Evolutionary conservation across 2,329 filamentous ascomycete species (phyloP).

Genomic region (Hypoxylon sp.): DNA sequence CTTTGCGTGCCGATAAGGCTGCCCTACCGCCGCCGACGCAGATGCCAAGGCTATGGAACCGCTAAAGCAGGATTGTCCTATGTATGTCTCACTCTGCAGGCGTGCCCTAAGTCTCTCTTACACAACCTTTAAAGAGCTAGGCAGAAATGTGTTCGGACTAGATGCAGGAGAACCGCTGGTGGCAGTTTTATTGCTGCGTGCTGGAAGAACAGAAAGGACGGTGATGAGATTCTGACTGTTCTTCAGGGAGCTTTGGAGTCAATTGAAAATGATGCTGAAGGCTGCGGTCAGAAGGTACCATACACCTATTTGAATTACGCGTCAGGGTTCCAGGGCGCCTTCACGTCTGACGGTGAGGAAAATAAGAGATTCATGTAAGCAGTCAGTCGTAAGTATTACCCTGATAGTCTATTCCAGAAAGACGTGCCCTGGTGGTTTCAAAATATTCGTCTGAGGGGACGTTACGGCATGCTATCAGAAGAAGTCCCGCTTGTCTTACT

Average conservation of each 20-base stretch:
- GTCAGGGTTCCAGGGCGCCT: background rate
- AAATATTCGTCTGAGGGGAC: background rate
- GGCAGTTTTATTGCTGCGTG: background rate
- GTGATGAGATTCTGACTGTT: background rate
- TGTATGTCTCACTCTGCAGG: background rate
- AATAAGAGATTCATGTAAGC: conserved; percentile 6
- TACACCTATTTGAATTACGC: conserved; percentile 17
- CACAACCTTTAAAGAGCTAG: background rate
- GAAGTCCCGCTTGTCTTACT: background rate
- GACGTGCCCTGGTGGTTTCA: background rate
- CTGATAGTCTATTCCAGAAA: background rate
- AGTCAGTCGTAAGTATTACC: background rate
- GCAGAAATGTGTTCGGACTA: background rate
- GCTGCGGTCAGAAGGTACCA: conserved; percentile 1
- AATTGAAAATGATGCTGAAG: conserved; percentile 13
- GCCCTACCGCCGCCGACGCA: background rate
- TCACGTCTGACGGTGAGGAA: background rate
- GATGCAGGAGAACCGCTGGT: conserved; percentile 3
- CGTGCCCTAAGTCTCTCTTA: background rate
- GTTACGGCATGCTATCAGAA: background rate
- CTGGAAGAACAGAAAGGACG: conserved; percentile 3
- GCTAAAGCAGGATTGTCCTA: background rate
- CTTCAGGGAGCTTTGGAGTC: background rate
- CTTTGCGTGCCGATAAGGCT: no score
- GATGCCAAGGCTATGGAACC: background rate